A percentile compares a stretch with the other conserved stretches of the same genome.
Conservation (phyloP, 2,329 filamentous ascomycete genomes). For the Fusarium floridanum region DNA sequence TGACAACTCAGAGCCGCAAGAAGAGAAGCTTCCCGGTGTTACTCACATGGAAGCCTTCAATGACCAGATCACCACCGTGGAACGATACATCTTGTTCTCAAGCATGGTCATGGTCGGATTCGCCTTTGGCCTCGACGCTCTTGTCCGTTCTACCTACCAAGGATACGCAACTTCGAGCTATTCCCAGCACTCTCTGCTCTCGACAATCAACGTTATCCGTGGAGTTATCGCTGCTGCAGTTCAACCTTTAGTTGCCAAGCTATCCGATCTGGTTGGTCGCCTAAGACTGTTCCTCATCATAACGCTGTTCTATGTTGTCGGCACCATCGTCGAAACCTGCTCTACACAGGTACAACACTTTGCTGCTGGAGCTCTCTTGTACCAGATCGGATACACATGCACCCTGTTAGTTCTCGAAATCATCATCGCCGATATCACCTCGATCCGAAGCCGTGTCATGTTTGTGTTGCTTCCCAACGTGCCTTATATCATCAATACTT, state of each 20-base stretch:
- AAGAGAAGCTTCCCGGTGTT: neutral
- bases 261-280: neutral
- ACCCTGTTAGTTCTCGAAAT: neutral
- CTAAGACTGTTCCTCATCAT: neutral
- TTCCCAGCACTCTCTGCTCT: neutral
- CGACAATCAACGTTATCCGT: neutral
- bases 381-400: neutral
- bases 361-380: neutral
- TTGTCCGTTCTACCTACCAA: neutral
- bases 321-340: neutral
- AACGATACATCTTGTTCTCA: neutral
- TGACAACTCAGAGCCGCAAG: neutral
- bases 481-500: neutral
- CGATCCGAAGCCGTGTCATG: neutral
- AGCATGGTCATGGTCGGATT: neutral
- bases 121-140: neutral
- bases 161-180: neutral
- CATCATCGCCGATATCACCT: neutral
- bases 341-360: neutral
- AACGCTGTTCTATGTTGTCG: neutral
- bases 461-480: neutral
- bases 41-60: neutral
- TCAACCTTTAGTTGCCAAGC: neutral
- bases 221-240: neutral
- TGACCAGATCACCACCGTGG: neutral